phyloP scores from a whole-genome alignment of 805 yeast genomes.

The Cyberlindnera maritima region DNA sequence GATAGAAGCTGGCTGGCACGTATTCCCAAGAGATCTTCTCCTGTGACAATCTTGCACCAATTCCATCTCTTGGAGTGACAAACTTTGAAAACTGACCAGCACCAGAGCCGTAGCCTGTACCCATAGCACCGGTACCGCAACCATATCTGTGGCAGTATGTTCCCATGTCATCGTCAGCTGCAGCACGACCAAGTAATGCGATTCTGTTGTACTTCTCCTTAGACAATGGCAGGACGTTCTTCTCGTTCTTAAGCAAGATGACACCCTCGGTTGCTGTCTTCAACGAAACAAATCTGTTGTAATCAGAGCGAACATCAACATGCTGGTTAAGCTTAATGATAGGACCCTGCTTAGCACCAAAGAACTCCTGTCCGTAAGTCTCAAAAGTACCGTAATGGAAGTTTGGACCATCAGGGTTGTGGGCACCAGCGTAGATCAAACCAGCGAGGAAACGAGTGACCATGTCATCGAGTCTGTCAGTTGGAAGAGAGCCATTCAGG shows the following conservation, averaged over 20 bases:
- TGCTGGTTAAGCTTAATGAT: conserved; percentile 45
- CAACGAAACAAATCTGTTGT: conserved; percentile 37
- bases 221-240: conserved; percentile 42
- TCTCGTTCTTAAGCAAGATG: conserved; percentile 53
- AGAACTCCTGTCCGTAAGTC: conserved; percentile 39
- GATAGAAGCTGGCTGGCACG: conserved; percentile 41
- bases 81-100: conserved; percentile 50
- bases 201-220: conserved; percentile 40
- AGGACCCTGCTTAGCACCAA: conserved; percentile 33
- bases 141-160: conserved; percentile 63
- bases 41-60: conserved; percentile 40
- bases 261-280: conserved; percentile 46
- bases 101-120: conserved; percentile 63
- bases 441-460: conserved; percentile 43
- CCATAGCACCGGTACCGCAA: conserved; percentile 46
- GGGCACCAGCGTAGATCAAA: conserved; percentile 41
- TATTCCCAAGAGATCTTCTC: conserved; percentile 41
- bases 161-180: conserved; percentile 46
- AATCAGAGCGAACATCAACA: conserved; percentile 41
- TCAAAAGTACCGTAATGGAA: conserved; percentile 32
- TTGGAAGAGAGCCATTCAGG: conserved; percentile 36
- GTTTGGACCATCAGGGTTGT: conserved; percentile 39
- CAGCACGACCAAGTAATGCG: conserved; percentile 58
- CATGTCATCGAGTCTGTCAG: conserved; percentile 44
- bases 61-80: conserved; percentile 52